phyloP scores from a whole-genome alignment of 768 basidiomycete species.

The Mycena capillaripes region DNA sequence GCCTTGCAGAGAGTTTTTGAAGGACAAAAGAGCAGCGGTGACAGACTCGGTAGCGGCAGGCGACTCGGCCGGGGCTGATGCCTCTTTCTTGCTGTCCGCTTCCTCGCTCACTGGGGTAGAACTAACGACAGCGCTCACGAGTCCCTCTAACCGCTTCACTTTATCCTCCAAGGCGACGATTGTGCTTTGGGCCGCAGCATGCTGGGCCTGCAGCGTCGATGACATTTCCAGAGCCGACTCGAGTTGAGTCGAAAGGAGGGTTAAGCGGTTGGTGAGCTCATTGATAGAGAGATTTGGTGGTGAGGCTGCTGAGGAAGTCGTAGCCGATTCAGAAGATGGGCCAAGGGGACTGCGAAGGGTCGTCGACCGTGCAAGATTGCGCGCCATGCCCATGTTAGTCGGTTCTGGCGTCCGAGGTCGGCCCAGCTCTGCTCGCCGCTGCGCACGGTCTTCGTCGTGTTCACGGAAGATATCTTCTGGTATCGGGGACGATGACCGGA shows the following conservation, averaged over 20 bases:
- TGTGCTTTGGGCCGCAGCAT: slow-evolving; percentile 80
- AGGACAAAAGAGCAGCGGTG: slow-evolving; percentile 27
- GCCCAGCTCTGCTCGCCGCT: slow-evolving; percentile 70
- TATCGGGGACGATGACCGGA: slow-evolving; percentile 27
- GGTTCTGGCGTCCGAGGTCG: slow-evolving; percentile 89
- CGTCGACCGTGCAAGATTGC: slow-evolving; percentile 48
- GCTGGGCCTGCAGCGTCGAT: slow-evolving; percentile 80
- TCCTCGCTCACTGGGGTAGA: slow-evolving; percentile 16
- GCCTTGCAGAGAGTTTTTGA: slow-evolving; percentile 70
- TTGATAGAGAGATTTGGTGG: slow-evolving; percentile 57
- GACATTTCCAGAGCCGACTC: slow-evolving; percentile 83
- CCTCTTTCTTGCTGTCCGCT: slow-evolving; percentile 6
- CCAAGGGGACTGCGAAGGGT: slow-evolving; percentile 42
- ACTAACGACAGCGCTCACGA: slow-evolving; percentile 55
- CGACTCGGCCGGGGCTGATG: background rate
- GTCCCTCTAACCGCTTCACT: slow-evolving; percentile 74
- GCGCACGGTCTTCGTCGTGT: slow-evolving; percentile 62
- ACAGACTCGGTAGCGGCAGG: slow-evolving; percentile 28
- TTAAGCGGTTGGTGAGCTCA: slow-evolving; percentile 75
- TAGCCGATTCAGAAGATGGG: slow-evolving; percentile 30
- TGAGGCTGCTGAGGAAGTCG: slow-evolving; percentile 39
- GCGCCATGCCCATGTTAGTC: slow-evolving; percentile 63
- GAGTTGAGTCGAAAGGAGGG: slow-evolving; percentile 76
- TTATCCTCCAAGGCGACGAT: slow-evolving; percentile 79
- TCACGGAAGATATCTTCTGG: slow-evolving; percentile 41